Base-by-base conservation (phyloP, 2,329 filamentous ascomycete species). In the Fusarium albidum region DNA sequence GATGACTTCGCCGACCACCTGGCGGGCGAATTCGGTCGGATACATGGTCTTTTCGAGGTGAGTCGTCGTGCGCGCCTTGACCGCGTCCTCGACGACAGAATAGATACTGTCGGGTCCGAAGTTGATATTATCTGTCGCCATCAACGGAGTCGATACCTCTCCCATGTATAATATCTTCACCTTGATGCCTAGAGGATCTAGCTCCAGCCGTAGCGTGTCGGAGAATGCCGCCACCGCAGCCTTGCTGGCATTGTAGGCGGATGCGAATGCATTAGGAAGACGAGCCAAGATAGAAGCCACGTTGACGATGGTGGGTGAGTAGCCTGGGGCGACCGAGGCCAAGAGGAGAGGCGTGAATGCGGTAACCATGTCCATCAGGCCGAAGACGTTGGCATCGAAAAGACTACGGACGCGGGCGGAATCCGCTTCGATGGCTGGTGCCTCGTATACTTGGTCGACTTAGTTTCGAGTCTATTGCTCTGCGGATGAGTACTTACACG, bases 211-310 rank as follows among this genome's bases (percentile, higher is more conserved):
- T 3, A 60, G 44, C 2, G 57, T 60, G 9, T 60, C 57, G 0
- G 57, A 59, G 47, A 59, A 60, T 0, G 43, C 15, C 0, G 4
- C 42, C 0, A 56, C 57, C 11, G 57, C 57, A 17, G 26, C 57
- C 21, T 59, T 60, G 3, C 34, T 49, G 3, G 51, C 57, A 12
- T 60, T 59, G 6, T 60, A 55, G 0, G 46, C 50, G 4, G 57
- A 2, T 3, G 48, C 26, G 8, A 44, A 59, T 4, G 9, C 51
- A 13, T 1, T 25, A 1, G 52, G 55, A 3, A 58, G n/a, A 0
- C 46, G 46, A 1, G 46, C 51, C 3, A 59, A 12, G 3, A 60
- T 10, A 0, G 57, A 59, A 0, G 55, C 55, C 4, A 45, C 40
- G 2, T 58, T 57, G 14, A 57, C 12, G 10, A 56, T 58, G 3